Evolutionary conservation across 2,329 filamentous ascomycete genomes (phyloP).

Genomic region (Moelleriella libera): DNA sequence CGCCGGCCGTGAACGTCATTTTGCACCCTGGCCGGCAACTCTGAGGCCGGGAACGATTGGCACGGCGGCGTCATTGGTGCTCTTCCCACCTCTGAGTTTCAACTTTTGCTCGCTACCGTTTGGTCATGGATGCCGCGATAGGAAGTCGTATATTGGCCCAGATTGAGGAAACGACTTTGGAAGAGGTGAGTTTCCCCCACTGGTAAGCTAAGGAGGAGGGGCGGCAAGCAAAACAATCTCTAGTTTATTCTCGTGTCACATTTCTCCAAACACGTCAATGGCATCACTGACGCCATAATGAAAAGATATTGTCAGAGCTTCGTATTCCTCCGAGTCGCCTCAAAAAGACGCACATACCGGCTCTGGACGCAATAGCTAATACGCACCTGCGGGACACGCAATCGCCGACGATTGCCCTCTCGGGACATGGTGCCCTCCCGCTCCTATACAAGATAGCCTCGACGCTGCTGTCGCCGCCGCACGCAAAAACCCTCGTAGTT

Average conservation of each 20-base stretch:
- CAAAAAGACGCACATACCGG: constrained; percentile 24
- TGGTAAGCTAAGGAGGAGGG: not conserved
- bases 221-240: not conserved
- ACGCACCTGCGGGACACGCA: constrained; percentile 34
- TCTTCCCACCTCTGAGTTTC: not conserved
- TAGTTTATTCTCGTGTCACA: too few species aligned
- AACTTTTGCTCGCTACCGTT: not conserved
- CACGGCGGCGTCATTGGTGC: constrained; percentile 42
- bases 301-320: constrained; percentile 6
- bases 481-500: constrained; percentile 34
- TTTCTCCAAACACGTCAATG: not conserved
- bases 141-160: constrained; percentile 38
- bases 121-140: constrained; percentile 22
- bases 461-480: constrained; percentile 31
- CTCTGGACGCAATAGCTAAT: constrained; percentile 30
- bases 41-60: constrained; percentile 35
- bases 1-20: constrained; percentile 31
- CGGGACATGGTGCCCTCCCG: constrained; percentile 33
- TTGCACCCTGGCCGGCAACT: constrained; percentile 36
- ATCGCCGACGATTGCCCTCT: constrained; percentile 31
- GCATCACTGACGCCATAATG: not conserved
- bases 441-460: constrained; percentile 42
- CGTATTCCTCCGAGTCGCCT: constrained; percentile 1
- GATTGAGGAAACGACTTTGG: constrained; percentile 41
- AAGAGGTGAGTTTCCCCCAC: constrained; percentile 34